A percentile compares a stretch with the other conserved stretches of the same genome.
Conservation (phyloP, 2,329 filamentous ascomycete species). For the Cladosporium austrohemisphaericum region DNA sequence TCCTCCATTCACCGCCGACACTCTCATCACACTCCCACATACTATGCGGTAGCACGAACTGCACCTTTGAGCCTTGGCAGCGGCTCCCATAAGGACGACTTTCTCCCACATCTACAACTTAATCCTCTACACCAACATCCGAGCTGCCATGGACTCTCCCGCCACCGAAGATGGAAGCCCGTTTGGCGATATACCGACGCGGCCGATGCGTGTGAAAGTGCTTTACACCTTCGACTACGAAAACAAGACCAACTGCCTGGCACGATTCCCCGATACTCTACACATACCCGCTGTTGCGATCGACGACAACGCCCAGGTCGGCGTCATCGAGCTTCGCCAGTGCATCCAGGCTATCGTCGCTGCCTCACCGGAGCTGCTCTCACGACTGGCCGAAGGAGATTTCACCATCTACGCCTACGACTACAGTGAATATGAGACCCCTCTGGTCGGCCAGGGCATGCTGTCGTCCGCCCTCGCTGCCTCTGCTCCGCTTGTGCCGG, state of each 20-base stretch:
- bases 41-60: constrained; percentile 29
- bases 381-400: constrained; percentile 64
- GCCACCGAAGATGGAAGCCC: constrained; percentile 21
- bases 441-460: constrained; percentile 92
- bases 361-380: constrained; percentile 80
- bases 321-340: constrained; percentile 79
- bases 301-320: constrained; percentile 76
- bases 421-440: constrained; percentile 90
- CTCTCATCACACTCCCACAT: constrained; percentile 6
- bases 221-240: constrained; percentile 93
- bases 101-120: constrained; percentile 18
- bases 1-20: not conserved
- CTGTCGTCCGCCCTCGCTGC: constrained; percentile 74
- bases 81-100: constrained; percentile 19
- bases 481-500: constrained; percentile 45
- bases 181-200: constrained; percentile 35
- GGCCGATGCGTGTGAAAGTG: constrained; percentile 72
- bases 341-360: constrained; percentile 79
- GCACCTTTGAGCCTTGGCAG: constrained; percentile 24
- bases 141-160: constrained; percentile 16
- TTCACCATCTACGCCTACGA: constrained; percentile 98
- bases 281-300: constrained; percentile 75
- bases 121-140: constrained; percentile 27
- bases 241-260: constrained; percentile 82
- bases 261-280: constrained; percentile 75